These are phyloP conservation scores for Xylaria sp. DNA, from an alignment of 495 filamentous ascomycete species.

Conservation along the genomic window DNA sequence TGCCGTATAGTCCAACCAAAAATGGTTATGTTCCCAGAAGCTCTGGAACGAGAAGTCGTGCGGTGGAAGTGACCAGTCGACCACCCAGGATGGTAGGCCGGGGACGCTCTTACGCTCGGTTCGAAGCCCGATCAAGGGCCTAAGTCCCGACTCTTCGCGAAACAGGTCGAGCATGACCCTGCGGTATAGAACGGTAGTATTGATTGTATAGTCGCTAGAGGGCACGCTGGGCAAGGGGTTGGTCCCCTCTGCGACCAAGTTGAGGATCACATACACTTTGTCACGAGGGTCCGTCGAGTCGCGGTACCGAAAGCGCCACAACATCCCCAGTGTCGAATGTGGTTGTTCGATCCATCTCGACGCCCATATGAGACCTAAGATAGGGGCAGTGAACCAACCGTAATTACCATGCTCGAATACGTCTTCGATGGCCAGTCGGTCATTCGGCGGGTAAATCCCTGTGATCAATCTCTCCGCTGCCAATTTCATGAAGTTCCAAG, in stretches of 20 bases:
- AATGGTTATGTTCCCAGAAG: slow-evolving; percentile 22
- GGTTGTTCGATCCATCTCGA: slow-evolving; percentile 15
- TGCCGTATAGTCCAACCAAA: slow-evolving; percentile 10
- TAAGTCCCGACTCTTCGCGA: slow-evolving; percentile 22
- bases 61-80: slow-evolving; percentile 24
- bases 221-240: slow-evolving; percentile 27
- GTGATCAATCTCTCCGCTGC: slow-evolving; percentile 17
- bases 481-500: slow-evolving; percentile 26
- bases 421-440: slow-evolving; percentile 17
- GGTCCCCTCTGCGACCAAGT: slow-evolving; percentile 24
- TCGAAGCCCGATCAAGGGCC: slow-evolving; percentile 29
- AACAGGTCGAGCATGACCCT: slow-evolving; percentile 34
- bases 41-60: neutral
- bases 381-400: slow-evolving; percentile 7
- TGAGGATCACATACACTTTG: slow-evolving; percentile 39
- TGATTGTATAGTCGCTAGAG: slow-evolving; percentile 29
- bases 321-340: slow-evolving; percentile 24
- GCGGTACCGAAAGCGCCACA: slow-evolving; percentile 32
- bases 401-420: neutral
- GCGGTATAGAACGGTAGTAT: slow-evolving; percentile 26
- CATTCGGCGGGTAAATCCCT: neutral
- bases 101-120: slow-evolving; percentile 28
- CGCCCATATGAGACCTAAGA: slow-evolving; percentile 13
- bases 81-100: slow-evolving; percentile 26
- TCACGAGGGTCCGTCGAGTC: slow-evolving; percentile 40